These are phyloP conservation scores for Paecilomyces dactylethromorphus DNA, from an alignment of 2,329 filamentous ascomycete species.

Conservation along the genomic window DNA sequence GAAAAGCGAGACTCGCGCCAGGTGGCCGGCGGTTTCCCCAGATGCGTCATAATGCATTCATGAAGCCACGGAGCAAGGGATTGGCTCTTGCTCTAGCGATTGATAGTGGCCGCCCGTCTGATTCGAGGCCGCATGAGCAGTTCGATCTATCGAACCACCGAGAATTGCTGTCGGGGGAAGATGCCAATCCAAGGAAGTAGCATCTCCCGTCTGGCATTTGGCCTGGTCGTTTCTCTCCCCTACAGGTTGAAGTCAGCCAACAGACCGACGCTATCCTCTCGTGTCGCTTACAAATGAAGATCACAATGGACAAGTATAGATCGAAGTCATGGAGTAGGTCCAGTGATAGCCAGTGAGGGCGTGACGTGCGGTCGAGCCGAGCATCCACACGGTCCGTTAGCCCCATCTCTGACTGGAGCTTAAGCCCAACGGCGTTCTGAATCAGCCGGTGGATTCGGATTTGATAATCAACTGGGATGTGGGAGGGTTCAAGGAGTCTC, in stretches of 20 bases:
- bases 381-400: background rate
- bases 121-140: background rate
- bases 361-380: background rate
- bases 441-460: background rate
- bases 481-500: background rate
- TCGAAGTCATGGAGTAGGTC: background rate
- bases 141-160: background rate
- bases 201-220: background rate
- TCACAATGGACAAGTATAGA: background rate
- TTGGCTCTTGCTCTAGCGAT: background rate
- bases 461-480: background rate
- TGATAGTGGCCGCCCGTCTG: background rate
- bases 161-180: background rate
- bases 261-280: background rate
- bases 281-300: background rate
- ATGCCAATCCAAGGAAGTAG: background rate
- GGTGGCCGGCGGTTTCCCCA: conserved; percentile 15
- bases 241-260: background rate
- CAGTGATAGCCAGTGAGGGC: background rate
- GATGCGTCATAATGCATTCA: conserved; percentile 23
- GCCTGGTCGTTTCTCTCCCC: background rate
- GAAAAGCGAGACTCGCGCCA: background rate
- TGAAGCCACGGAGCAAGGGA: conserved; percentile 12
- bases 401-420: background rate
- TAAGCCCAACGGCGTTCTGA: background rate